Base-by-base conservation (phyloP, 768 basidiomycete genomes). In the Termitomyces sp. region DNA sequence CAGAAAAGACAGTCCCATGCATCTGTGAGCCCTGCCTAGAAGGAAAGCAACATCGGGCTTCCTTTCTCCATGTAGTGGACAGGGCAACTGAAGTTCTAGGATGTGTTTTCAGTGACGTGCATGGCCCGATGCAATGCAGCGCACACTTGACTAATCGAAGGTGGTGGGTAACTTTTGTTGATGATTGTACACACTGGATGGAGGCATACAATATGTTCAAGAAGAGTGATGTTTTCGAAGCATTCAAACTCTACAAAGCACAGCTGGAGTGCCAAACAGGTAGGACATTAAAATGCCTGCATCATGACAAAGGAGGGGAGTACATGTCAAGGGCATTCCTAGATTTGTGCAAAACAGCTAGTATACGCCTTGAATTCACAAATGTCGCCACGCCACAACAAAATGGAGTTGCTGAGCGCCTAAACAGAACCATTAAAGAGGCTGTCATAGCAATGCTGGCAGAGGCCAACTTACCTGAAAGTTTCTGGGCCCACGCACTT, bases 361-460 rank as follows among this genome's bases (percentile, higher is more conserved):
- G 43, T 0, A 44, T 44, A 13, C 6, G 43, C 4, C 12, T 44
- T 6, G 22, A 24, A 4, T 24, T 24, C 12, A 44, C 22, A 24
- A 44, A 44, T 6, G 13, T 22, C 6, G 43, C 10, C 0, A 44
- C 22, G 2, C 22, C 22, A 0, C 43, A 77, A 64, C 74, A 79
- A 50, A 82, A 81, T 60, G n/a, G n/a, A n/a, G n/a, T n/a, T n/a
- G n/a, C n/a, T n/a, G n/a, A n/a, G n/a, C n/a, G n/a, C n/a, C n/a
- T 62, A 9, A 80, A 80, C 40, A 58, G 69, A 3, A 73, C 72
- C 0, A 64, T 80, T 35, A 60, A 64, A 1, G 70, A 77, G n/a
- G 64, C 61, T n/a, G n/a, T n/a, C n/a, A n/a, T n/a, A n/a, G n/a
- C n/a, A n/a, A n/a, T n/a, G n/a, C n/a, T n/a, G n/a, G 24, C 35